phyloP scores from a whole-genome alignment of 805 yeast species.

The Pichia scutulata region DNA sequence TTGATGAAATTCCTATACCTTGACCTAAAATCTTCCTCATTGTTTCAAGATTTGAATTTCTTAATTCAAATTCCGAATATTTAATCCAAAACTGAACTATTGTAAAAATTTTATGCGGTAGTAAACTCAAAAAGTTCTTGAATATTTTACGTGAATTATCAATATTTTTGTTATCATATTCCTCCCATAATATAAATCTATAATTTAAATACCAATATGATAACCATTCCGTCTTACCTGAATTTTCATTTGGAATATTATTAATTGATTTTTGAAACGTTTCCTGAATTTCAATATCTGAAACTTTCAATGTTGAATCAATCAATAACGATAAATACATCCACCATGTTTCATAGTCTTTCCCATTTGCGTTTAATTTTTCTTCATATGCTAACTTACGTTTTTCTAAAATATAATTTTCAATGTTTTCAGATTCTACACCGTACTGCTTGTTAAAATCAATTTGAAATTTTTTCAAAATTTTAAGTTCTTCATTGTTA shows the following conservation, averaged over 20 bases:
- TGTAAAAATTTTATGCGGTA: constrained; percentile 56
- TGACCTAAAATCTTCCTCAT: constrained; percentile 69
- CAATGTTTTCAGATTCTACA: constrained; percentile 39
- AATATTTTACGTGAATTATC: constrained; percentile 45
- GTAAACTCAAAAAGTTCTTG: constrained; percentile 36
- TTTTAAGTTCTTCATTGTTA: constrained; percentile 24
- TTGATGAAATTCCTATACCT: constrained; percentile 62
- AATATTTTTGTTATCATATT: constrained; percentile 35
- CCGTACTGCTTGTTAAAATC: constrained; percentile 65
- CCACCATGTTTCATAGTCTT: constrained; percentile 83
- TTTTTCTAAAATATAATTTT: constrained; percentile 42
- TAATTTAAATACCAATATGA: constrained; percentile 68
- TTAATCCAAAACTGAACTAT: constrained; percentile 70
- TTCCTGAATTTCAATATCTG: constrained; percentile 25
- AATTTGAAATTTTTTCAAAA: constrained; percentile 37
- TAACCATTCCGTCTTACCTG: constrained; percentile 42
- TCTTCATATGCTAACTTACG: constrained; percentile 50
- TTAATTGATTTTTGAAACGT: constrained; percentile 40
- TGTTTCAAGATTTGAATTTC: constrained; percentile 41
- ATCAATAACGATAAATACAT: constrained; percentile 47
- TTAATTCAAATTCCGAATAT: constrained; percentile 64
- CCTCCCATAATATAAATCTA: constrained; percentile 54
- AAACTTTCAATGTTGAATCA: constrained; percentile 20
- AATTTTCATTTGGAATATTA: constrained; percentile 33
- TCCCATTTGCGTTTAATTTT: constrained; percentile 37